These are phyloP conservation scores for Yamagishiella unicocca DNA, from an alignment of 139 green algal genomes.

Conservation along the genomic window DNA sequence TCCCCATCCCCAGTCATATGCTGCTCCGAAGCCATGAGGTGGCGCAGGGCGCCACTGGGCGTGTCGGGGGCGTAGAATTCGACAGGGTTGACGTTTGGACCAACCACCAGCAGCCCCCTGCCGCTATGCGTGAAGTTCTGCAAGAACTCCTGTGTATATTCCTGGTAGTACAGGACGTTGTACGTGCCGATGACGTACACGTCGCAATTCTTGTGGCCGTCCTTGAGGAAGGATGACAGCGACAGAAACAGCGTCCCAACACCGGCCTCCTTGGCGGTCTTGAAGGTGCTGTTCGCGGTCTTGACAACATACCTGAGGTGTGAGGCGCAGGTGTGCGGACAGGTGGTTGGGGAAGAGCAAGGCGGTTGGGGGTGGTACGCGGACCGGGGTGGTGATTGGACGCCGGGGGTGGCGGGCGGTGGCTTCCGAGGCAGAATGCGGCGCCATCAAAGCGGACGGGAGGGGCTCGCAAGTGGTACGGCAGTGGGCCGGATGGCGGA, in stretches of 20 bases:
- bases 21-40: no score
- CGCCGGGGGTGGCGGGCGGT: no score
- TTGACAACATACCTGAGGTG: background rate
- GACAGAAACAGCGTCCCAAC: background rate
- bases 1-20: no score
- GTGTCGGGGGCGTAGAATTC: background rate
- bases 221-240: background rate
- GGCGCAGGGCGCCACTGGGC: no score
- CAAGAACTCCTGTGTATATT: background rate
- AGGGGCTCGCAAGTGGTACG: no score
- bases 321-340: no score
- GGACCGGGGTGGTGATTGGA: no score
- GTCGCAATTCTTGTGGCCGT: constrained; percentile 17
- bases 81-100: background rate
- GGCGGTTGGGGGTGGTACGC: no score
- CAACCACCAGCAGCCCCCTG: constrained; percentile 14
- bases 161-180: background rate
- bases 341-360: no score
- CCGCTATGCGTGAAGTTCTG: background rate
- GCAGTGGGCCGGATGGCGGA: no score
- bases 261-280: background rate
- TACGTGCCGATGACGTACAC: constrained; percentile 28
- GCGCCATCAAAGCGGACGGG: no score
- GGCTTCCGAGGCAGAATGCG: no score
- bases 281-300: background rate